phyloP scores from a whole-genome alignment of 2,329 filamentous ascomycete species.

The Penicillium glabrum region DNA sequence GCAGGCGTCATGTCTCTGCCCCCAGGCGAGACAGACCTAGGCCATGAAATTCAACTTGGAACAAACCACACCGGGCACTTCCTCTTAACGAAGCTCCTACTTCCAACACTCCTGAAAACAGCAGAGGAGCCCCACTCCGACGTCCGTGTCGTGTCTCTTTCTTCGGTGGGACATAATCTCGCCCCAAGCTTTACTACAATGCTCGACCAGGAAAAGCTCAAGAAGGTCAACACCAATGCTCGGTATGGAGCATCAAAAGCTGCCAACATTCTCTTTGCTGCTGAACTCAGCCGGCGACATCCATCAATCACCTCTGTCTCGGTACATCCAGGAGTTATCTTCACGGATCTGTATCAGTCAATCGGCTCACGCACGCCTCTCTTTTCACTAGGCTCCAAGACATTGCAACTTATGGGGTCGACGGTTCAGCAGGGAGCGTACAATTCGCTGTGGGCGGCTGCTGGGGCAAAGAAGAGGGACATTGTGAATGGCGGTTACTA shows the following conservation, averaged over 20 bases:
- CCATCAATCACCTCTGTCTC: conserved; percentile 37
- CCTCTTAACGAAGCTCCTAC: conserved; percentile 35
- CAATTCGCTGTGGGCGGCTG: conserved; percentile 33
- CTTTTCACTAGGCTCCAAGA: conserved; percentile 8
- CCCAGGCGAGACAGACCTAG: conserved; percentile 32
- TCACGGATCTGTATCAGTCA: conserved; percentile 32
- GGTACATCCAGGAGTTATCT: conserved; percentile 49
- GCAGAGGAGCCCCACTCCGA: conserved; percentile 24
- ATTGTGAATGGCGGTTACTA: conserved; percentile 31
- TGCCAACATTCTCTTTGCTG: conserved; percentile 46
- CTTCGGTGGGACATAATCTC: conserved; percentile 31
- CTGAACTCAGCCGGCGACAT: conserved; percentile 41
- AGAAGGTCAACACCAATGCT: conserved; percentile 32
- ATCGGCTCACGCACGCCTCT: conserved; percentile 9
- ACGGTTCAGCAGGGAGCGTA: conserved; percentile 22
- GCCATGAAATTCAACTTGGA: conserved; percentile 41
- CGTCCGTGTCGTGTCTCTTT: conserved; percentile 29
- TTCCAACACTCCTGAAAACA: conserved; percentile 31
- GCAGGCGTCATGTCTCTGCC: conserved; percentile 45
- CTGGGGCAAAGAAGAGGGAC: conserved; percentile 23
- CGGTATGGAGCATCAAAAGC: conserved; percentile 48
- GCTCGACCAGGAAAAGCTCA: conserved; percentile 30
- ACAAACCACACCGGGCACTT: conserved; percentile 43
- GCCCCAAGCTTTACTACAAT: conserved; percentile 28
- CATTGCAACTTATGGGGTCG: conserved; percentile 18